Conservation (phyloP, 148 eudicot species). For the Simmondsia chinensis region DNA sequence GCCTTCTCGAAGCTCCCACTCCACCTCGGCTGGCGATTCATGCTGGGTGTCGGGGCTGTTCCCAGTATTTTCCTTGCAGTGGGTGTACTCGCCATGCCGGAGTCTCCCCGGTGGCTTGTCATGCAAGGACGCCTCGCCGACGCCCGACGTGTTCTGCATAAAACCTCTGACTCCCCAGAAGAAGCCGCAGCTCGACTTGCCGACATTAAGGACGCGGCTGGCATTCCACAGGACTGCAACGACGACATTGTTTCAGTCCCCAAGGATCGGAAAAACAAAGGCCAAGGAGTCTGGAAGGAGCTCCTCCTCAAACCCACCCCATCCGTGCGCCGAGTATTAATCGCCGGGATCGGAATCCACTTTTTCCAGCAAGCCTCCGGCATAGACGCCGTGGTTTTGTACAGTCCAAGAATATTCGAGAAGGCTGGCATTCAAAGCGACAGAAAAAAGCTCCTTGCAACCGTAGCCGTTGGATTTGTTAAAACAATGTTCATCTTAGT, state of each 20-base stretch:
- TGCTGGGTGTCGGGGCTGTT: slow-evolving; percentile 42
- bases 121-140: slow-evolving; percentile 39
- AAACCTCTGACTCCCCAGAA: slow-evolving; percentile 28
- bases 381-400: slow-evolving; percentile 40
- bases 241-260: slow-evolving; percentile 23
- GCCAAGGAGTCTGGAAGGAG: slow-evolving; percentile 32
- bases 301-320: slow-evolving; percentile 32
- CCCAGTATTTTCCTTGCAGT: slow-evolving; percentile 29
- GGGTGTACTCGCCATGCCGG: slow-evolving; percentile 39
- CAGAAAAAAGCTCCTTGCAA: slow-evolving; percentile 16
- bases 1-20: slow-evolving; percentile 33
- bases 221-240: slow-evolving; percentile 22
- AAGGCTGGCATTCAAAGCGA: slow-evolving; percentile 27
- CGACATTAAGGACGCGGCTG: slow-evolving; percentile 44
- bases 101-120: slow-evolving; percentile 49
- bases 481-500: slow-evolving; percentile 30
- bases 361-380: slow-evolving; percentile 45
- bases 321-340: slow-evolving; percentile 21
- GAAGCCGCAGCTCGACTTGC: slow-evolving; percentile 25
- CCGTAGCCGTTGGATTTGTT: slow-evolving; percentile 28
- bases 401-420: slow-evolving; percentile 41
- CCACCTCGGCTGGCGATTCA: slow-evolving; percentile 34
- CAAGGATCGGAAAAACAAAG: slow-evolving; percentile 8
- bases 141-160: slow-evolving; percentile 32
- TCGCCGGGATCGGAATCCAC: slow-evolving; percentile 39